A percentile compares a stretch with the other conserved stretches of the same genome.
Evolutionary conservation across 306 rosid species (phyloP).

Genomic region (Cucumis sativus): Cucumber_9930_V3 NC_026657.2:2015001-2015500

Average conservation of each 20-base stretch:
- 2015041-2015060: neutral
- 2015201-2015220: constrained; percentile 49
- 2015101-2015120: neutral
- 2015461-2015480: constrained; percentile 50
- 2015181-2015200: constrained; percentile 67
- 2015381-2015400: constrained; percentile 38
- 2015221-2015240: neutral
- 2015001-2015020: constrained; percentile 31
- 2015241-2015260: neutral
- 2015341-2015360: neutral
- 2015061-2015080: neutral
- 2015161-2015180: constrained; percentile 68
- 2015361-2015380: neutral
- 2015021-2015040: constrained; percentile 63
- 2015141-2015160: neutral
- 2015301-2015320: neutral
- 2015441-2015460: constrained; percentile 34
- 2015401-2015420: constrained; percentile 46
- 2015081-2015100: neutral
- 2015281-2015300: neutral
- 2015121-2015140: neutral
- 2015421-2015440: constrained; percentile 82
- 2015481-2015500: constrained; percentile 64
- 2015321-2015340: neutral
- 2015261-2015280: neutral